Evolutionary conservation across 169 alveolate genomes (phyloP), one percentile per base, ranked within the genome.

Genomic region (Perkinsus marinus): DNA sequence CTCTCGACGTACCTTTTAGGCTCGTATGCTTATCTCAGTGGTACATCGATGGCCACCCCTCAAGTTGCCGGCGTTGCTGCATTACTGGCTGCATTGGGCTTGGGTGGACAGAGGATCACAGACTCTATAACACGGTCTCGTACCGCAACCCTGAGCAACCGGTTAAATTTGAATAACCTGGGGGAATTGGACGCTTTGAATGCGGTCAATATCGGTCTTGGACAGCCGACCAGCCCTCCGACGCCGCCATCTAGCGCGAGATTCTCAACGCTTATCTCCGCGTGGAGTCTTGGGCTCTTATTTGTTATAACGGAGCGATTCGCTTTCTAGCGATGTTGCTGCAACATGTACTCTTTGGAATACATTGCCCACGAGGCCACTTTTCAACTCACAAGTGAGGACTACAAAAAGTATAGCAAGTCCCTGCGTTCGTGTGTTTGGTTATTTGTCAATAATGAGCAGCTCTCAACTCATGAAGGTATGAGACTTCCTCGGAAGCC

Each of bases 11-110:
- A 93, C 39, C 22, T 92, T 13, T 46, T 68, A 22, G 92, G 92
- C 57, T 92, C 93, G 36, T 93, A 93, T 43, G 92, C 90, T 38
- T 47, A 90, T 22, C 38, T 93, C 0, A 91, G 93, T 0, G 94
- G 94, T 39, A 93, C 94, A 10, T 91, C 93, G 26, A 93, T 93
- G 94, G 93, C 94, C 41, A 91, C 93, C 43, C 94, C 94, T 34
- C 92, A 89, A 41, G 94, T 93, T 22, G 92, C 94, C 39, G 94
- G 93, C 22, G 94, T 69, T 69, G 90, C 90, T n/a, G 90, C 90
- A 0, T 13, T 69, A n/a, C 90, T 69, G 22, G 39, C 41, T 30
- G 34, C 37, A 30, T 26, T 36, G 17, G 17, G 17, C 39, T 22
- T 37, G 0, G 90, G 34, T 69, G 41, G 39, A 5, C 22, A 69